Conservation (phyloP, 2,329 filamentous ascomycete species). For the Fusarium sp. region DNA sequence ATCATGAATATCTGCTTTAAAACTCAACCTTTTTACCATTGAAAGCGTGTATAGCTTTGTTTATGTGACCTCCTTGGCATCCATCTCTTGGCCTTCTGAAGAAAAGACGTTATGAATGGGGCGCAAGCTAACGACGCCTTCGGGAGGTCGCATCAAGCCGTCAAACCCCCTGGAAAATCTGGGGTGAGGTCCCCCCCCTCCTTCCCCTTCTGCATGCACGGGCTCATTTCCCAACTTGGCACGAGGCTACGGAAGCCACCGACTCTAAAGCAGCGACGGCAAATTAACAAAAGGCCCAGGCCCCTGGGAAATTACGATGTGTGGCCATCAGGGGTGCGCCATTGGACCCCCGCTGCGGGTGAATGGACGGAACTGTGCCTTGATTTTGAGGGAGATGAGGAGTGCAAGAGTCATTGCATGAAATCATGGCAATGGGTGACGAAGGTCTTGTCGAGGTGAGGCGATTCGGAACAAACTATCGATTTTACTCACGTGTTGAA, state of each 20-base stretch:
- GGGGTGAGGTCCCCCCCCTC: constrained; percentile 30
- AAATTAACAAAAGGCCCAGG: background rate
- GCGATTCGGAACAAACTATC: background rate
- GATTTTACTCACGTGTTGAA: background rate
- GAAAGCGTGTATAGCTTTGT: background rate
- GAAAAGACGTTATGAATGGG: constrained; percentile 2
- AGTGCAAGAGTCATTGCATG: background rate
- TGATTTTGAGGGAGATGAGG: background rate
- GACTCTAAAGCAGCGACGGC: background rate
- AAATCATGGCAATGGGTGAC: background rate
- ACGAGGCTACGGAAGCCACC: background rate
- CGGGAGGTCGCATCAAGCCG: constrained; percentile 20
- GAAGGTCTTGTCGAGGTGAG: background rate
- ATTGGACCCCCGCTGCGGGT: background rate
- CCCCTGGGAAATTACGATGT: constrained; percentile 21
- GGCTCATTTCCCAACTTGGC: constrained; percentile 37
- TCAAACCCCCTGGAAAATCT: constrained; percentile 30
- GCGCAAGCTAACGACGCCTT: background rate
- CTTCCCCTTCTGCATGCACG: background rate
- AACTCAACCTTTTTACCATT: background rate
- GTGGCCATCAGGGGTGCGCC: constrained; percentile 4
- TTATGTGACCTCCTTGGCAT: background rate
- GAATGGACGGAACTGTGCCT: constrained; percentile 3
- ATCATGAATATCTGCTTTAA: constrained; percentile 2
- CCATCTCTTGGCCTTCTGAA: background rate